phyloP scores from a whole-genome alignment of 1,139 yeast genomes.

The Saccharomyces hybrid region DNA sequence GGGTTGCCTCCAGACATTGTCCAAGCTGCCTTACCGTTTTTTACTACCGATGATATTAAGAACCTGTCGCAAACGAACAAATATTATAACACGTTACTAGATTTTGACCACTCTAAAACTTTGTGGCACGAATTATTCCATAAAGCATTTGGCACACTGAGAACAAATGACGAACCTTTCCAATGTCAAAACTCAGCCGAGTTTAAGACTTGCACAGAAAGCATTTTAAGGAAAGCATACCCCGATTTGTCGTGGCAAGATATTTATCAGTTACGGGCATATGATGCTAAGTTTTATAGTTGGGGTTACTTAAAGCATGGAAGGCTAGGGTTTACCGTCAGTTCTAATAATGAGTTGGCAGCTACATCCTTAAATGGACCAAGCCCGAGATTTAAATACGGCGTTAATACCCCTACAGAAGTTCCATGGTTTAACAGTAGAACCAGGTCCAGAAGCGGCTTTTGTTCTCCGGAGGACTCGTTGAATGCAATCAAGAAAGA shows the following conservation, averaged over 20 bases:
- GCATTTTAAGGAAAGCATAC: slow-evolving; percentile 24
- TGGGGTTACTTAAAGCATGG: slow-evolving; percentile 57
- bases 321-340: slow-evolving; percentile 47
- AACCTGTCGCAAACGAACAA: slow-evolving; percentile 41
- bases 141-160: slow-evolving; percentile 41
- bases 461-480: slow-evolving; percentile 20
- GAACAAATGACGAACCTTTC: slow-evolving; percentile 37
- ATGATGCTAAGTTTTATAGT: slow-evolving; percentile 43
- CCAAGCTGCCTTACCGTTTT: slow-evolving; percentile 25
- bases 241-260: slow-evolving; percentile 43
- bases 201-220: slow-evolving; percentile 26
- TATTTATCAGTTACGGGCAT: slow-evolving; percentile 40
- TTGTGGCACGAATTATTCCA: slow-evolving; percentile 43
- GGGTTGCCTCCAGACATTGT: slow-evolving; percentile 29
- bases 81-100: slow-evolving; percentile 28
- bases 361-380: slow-evolving; percentile 27
- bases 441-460: background rate
- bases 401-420: slow-evolving; percentile 40
- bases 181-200: slow-evolving; percentile 20
- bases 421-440: slow-evolving; percentile 30
- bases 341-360: slow-evolving; percentile 29
- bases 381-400: slow-evolving; percentile 30
- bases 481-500: background rate
- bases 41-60: slow-evolving; percentile 42
- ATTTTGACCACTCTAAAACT: slow-evolving; percentile 34